Percentiles rank a stretch among this genome's conserved stretches.
Evolutionary conservation across 768 basidiomycete species (phyloP).

Genomic region (Rhodosporidiobolus odoratus): DNA sequence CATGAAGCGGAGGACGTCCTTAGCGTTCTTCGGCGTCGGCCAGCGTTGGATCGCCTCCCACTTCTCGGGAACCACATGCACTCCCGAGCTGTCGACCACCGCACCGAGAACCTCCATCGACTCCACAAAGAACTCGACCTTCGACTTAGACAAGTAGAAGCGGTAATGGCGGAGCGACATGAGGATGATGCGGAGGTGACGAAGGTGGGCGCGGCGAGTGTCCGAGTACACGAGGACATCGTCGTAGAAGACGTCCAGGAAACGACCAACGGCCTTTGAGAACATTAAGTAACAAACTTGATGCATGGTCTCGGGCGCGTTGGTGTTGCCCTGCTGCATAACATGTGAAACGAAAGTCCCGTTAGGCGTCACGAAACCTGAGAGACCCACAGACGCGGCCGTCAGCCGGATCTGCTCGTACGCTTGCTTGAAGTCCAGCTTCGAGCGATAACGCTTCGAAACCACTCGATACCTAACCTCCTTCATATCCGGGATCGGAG

Average conservation of each 20-base stretch:
- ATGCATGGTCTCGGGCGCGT: slow-evolving; percentile 53
- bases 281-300: slow-evolving; percentile 47
- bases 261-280: slow-evolving; percentile 45
- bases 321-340: slow-evolving; percentile 53
- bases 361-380: slow-evolving; percentile 47
- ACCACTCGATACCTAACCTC: background rate
- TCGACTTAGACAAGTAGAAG: no score
- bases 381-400: slow-evolving; percentile 43
- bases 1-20: no score
- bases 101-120: no score
- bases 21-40: no score
- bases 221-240: slow-evolving; percentile 53
- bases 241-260: slow-evolving; percentile 53
- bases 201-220: slow-evolving; percentile 46
- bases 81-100: no score
- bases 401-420: slow-evolving; percentile 50
- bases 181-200: slow-evolving; percentile 46
- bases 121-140: no score
- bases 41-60: no score
- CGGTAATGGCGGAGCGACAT: slow-evolving; percentile 41
- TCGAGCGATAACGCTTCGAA: slow-evolving; percentile 43
- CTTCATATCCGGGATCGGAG: slow-evolving; percentile 15
- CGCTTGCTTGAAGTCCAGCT: slow-evolving; percentile 50
- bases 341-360: slow-evolving; percentile 50
- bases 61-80: no score